Evolutionary conservation across 2,329 filamentous ascomycete genomes (phyloP).

Genomic region (Pseudogymnoascus sp.): DNA sequence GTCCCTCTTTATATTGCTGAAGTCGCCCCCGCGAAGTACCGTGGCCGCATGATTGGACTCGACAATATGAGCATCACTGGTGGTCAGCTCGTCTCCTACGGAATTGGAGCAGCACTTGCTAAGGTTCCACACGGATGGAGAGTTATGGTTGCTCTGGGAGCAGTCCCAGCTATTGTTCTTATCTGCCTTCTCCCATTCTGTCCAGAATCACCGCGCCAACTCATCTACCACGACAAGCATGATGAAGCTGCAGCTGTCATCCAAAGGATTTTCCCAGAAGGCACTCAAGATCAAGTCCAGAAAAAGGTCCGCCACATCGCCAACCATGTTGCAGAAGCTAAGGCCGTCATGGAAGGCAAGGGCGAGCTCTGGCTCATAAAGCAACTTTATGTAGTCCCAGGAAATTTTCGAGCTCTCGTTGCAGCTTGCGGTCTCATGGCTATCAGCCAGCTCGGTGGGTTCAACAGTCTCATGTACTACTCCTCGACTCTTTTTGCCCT

Average conservation of each 20-base stretch:
- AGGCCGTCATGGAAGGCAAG: conserved; percentile 34
- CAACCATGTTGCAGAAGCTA: conserved; percentile 33
- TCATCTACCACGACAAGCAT: conserved; percentile 35
- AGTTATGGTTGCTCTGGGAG: conserved; percentile 42
- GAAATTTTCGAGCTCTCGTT: conserved; percentile 40
- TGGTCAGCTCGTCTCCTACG: conserved; percentile 36
- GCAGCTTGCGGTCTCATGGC: conserved; percentile 46
- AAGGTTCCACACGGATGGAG: conserved; percentile 38
- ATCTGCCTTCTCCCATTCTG: conserved; percentile 38
- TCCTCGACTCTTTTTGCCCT: conserved; percentile 37
- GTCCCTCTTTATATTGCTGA: conserved; percentile 42
- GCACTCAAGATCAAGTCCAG: conserved; percentile 35
- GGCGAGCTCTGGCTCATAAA: conserved; percentile 37
- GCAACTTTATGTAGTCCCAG: conserved; percentile 37
- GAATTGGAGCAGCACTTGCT: conserved; percentile 35
- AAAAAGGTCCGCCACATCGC: conserved; percentile 39
- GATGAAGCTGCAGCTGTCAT: conserved; percentile 36
- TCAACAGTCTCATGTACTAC: conserved; percentile 41
- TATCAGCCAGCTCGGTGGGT: conserved; percentile 41
- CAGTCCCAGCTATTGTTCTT: conserved; percentile 38
- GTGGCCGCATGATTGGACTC: conserved; percentile 42
- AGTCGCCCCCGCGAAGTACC: conserved; percentile 41
- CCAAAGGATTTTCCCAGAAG: conserved; percentile 35
- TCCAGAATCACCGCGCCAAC: conserved; percentile 42
- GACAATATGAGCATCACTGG: conserved; percentile 41